phyloP scores from a whole-genome alignment of 257 asterid genomes.

The Solanum lycopersicoides region DNA sequence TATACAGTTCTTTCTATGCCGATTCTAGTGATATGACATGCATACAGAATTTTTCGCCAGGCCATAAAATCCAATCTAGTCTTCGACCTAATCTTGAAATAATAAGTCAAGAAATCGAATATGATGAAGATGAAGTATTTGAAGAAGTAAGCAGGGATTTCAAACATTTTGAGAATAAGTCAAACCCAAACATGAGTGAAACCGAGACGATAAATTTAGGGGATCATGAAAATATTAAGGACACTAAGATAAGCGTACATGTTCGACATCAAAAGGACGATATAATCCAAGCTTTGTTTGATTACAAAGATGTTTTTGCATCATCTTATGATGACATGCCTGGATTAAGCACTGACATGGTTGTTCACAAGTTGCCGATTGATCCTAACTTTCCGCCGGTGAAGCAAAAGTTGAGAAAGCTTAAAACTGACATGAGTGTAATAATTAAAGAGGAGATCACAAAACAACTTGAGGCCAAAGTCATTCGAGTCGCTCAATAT shows the following conservation, averaged over 20 bases:
- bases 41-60: fast-evolving
- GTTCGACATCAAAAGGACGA: too few species aligned
- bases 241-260: too few species aligned
- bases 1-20: background rate
- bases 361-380: background rate
- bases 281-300: too few species aligned
- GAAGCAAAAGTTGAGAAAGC: background rate
- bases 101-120: background rate
- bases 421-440: too few species aligned
- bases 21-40: background rate
- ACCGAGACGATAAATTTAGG: background rate
- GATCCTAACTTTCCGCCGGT: too few species aligned
- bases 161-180: too few species aligned
- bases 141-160: background rate
- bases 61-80: background rate
- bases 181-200: background rate
- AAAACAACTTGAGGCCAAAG: background rate
- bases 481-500: background rate
- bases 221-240: too few species aligned
- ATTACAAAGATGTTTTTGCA: too few species aligned
- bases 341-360: background rate
- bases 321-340: background rate
- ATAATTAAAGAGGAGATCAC: too few species aligned
- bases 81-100: background rate
- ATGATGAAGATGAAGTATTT: background rate